A percentile compares a stretch with the other conserved stretches of the same genome.
These are phyloP conservation scores for Nemania abortiva DNA, from an alignment of 2,329 filamentous ascomycete genomes.

Conservation along the genomic window DNA sequence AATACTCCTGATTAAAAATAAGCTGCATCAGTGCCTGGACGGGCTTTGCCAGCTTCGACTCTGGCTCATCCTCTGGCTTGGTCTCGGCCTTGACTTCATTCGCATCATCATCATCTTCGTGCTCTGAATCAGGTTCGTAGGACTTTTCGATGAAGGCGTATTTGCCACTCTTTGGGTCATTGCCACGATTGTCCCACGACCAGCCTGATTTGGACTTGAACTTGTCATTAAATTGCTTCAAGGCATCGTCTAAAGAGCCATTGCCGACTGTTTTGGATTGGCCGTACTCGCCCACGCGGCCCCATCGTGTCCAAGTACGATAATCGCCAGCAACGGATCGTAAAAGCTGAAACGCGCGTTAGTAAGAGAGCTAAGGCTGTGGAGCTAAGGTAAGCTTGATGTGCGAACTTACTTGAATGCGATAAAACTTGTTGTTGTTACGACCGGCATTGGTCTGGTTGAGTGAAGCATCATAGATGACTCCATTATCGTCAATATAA, in stretches of 20 bases:
- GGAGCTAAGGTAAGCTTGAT: not conserved
- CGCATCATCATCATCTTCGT: conserved; percentile 49
- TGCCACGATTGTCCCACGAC: conserved; percentile 64
- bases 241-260: conserved; percentile 58
- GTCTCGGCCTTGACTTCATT: conserved; percentile 39
- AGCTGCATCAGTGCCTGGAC: conserved; percentile 79
- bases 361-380: not conserved
- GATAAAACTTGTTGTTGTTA: conserved; percentile 89
- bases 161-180: conserved; percentile 72
- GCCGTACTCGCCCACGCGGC: conserved; percentile 75
- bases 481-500: conserved; percentile 72
- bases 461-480: conserved; percentile 82
- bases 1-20: conserved; percentile 84
- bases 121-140: conserved; percentile 74
- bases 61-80: conserved; percentile 43
- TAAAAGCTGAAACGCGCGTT: conserved; percentile 56
- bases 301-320: conserved; percentile 82
- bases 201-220: conserved; percentile 73
- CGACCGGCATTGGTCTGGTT: conserved; percentile 79
- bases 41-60: conserved; percentile 51
- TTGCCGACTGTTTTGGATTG: conserved; percentile 60
- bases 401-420: conserved; percentile 68
- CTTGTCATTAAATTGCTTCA: conserved; percentile 68
- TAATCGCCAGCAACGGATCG: conserved; percentile 57
- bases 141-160: conserved; percentile 86